Percentiles rank a stretch among this genome's conserved stretches.
Evolutionary conservation across 768 basidiomycete species (phyloP).

Genomic region (Calocera cornea): DNA sequence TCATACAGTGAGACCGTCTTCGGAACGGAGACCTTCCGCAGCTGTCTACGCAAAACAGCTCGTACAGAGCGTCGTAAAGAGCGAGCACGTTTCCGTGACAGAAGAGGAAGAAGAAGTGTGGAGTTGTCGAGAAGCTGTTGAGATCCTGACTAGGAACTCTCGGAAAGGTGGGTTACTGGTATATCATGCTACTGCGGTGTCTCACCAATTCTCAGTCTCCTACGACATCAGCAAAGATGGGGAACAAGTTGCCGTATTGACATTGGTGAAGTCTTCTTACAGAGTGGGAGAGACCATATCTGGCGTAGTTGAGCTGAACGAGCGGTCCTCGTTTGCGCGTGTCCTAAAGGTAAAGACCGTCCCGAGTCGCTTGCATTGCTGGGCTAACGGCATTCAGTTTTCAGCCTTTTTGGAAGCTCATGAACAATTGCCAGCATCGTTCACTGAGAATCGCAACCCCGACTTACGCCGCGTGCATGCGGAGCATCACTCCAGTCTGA

Average conservation of each 20-base stretch:
- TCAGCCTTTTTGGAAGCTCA: constrained; percentile 83
- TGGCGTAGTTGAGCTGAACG: constrained; percentile 81
- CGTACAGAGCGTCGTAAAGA: background rate
- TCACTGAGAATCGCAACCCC: constrained; percentile 26
- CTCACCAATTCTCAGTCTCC: constrained; percentile 43
- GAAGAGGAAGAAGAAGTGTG: constrained; percentile 30
- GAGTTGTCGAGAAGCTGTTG: constrained; percentile 65
- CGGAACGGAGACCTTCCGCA: background rate
- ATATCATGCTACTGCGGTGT: background rate
- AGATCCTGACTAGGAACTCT: constrained; percentile 77
- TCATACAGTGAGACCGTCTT: background rate
- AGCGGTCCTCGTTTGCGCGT: constrained; percentile 47
- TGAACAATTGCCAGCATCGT: constrained; percentile 58
- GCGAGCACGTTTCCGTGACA: background rate
- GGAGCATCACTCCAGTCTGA: constrained; percentile 69
- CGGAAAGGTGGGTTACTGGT: constrained; percentile 50
- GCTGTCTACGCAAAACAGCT: background rate
- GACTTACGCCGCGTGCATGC: constrained; percentile 66
- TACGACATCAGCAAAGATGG: constrained; percentile 95
- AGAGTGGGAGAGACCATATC: constrained; percentile 83
- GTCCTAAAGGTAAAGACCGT: constrained; percentile 58
- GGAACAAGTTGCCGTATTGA: constrained; percentile 74
- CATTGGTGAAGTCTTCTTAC: constrained; percentile 83
- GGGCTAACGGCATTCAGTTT: constrained; percentile 36
- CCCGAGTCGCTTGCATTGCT: background rate